Conservation (phyloP, 192 early-diverging fungal genomes). For the Backusella liffmaniae region DNA sequence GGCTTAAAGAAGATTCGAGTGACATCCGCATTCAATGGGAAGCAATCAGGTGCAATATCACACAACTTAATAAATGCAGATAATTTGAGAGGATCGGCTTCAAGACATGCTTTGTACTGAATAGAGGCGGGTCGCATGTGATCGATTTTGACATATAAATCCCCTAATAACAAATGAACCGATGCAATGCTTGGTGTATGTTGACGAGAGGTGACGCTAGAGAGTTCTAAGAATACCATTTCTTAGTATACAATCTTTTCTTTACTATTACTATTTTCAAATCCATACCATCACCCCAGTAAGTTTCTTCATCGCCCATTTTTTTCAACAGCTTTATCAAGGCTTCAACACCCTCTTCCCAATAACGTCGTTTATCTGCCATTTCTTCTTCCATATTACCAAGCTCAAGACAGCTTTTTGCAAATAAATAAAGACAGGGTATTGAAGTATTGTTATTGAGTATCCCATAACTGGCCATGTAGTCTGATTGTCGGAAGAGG, state of each 20-base stretch:
- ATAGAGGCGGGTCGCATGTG: slow-evolving; percentile 19
- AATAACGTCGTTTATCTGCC: background rate
- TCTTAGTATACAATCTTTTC: too few species aligned
- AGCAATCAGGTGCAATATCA: slow-evolving; percentile 30
- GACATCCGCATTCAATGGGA: background rate
- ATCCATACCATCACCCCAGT: slow-evolving; percentile 20
- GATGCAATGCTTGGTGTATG: slow-evolving; percentile 27
- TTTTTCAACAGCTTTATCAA: background rate
- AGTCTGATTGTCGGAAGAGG: slow-evolving; percentile 21
- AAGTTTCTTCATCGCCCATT: background rate
- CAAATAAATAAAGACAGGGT: slow-evolving; percentile 28
- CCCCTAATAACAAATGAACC: slow-evolving; percentile 20
- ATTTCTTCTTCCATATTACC: slow-evolving; percentile 9
- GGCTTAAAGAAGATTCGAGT: background rate
- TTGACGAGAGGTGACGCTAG: slow-evolving; percentile 20
- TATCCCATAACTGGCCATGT: slow-evolving; percentile 17
- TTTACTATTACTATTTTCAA: background rate
- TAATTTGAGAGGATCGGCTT: slow-evolving; percentile 21
- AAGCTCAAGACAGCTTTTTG: slow-evolving; percentile 21
- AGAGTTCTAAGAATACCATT: slow-evolving; percentile 10
- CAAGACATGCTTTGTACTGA: slow-evolving; percentile 16
- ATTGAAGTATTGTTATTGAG: background rate
- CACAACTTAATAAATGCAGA: slow-evolving; percentile 27
- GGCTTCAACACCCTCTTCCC: background rate
- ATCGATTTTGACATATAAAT: slow-evolving; percentile 22